Conservation (phyloP, 225 moss, liverwort and hornwort genomes). For the Physcomitrellopsis africana region DNA sequence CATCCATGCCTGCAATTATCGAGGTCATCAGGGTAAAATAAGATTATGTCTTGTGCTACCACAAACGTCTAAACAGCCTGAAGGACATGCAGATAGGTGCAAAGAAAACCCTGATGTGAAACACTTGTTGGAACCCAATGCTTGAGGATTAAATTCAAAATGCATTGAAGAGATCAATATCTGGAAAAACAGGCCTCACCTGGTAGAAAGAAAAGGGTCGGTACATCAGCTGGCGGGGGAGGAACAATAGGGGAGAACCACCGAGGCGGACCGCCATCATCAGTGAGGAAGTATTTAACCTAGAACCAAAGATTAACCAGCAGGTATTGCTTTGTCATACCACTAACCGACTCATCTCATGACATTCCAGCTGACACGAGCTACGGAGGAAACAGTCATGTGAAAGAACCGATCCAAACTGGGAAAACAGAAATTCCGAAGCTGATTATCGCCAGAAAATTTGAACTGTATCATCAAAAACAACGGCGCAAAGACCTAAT, state of each 20-base stretch:
- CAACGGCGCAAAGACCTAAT: no score
- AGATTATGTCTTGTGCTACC: neutral
- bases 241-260: conserved; percentile 59
- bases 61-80: neutral
- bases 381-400: no score
- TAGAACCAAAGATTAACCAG: conserved; percentile 5
- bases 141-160: no score
- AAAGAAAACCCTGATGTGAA: no score
- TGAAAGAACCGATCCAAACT: no score
- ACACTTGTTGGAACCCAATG: no score
- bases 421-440: neutral
- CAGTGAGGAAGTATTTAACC: conserved; percentile 38
- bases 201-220: conserved; percentile 51
- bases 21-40: conserved; percentile 6
- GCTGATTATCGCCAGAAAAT: no score
- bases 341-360: neutral
- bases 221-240: conserved; percentile 49
- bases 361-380: neutral
- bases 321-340: no score
- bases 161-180: no score
- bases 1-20: conserved; percentile 56
- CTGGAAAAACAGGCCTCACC: conserved; percentile 29
- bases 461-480: neutral
- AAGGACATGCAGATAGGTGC: neutral
- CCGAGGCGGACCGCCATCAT: conserved; percentile 65